Conservation (phyloP, 208 protist species). For the Naegleria lovaniensis region DNA sequence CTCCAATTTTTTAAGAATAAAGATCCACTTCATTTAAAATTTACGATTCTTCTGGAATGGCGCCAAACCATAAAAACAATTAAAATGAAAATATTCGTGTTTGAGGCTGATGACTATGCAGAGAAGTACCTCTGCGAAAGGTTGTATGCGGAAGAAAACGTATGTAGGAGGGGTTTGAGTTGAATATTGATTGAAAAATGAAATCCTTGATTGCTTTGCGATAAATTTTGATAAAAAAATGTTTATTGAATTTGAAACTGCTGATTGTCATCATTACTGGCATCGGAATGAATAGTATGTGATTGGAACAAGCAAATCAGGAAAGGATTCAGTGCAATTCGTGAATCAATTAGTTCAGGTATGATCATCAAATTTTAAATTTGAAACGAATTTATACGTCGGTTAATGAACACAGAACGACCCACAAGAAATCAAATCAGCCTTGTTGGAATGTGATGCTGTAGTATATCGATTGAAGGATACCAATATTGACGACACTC, state of each 20-base stretch:
- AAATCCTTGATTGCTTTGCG: neutral
- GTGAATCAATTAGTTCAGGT: neutral
- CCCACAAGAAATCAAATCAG: constrained; percentile 14
- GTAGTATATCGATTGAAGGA: constrained; percentile 71
- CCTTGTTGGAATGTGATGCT: constrained; percentile 59
- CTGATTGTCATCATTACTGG: neutral
- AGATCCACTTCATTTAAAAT: too few relatives aligned
- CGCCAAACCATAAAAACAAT: neutral
- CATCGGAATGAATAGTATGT: neutral
- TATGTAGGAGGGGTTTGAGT: neutral
- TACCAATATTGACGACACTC: constrained; percentile 62
- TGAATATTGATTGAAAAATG: neutral
- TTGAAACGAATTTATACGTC: too few relatives aligned
- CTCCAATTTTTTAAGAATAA: too few relatives aligned
- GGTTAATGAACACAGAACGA: too few relatives aligned
- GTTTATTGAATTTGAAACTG: neutral
- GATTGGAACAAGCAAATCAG: neutral
- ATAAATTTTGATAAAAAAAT: neutral
- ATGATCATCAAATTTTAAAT: neutral
- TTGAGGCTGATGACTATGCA: neutral
- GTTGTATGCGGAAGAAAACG: neutral
- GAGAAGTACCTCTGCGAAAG: neutral
- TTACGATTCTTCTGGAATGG: too few relatives aligned
- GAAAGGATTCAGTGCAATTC: neutral
- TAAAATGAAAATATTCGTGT: constrained; percentile 16